phyloP scores from a whole-genome alignment of 495 filamentous ascomycete genomes.

The Aspergillus taichungensis region DNA sequence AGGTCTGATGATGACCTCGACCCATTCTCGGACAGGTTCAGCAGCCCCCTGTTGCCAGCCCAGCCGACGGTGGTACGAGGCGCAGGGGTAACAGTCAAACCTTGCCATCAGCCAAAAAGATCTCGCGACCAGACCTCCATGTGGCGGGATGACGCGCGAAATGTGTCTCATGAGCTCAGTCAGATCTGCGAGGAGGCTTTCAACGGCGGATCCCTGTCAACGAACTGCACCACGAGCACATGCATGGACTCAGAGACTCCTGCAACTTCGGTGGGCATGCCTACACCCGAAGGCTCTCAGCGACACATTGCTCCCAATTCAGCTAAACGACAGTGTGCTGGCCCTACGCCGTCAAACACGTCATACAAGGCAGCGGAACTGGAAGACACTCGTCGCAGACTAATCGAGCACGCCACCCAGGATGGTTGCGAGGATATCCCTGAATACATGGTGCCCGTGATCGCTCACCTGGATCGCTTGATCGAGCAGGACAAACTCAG shows the following conservation, averaged over 20 bases:
- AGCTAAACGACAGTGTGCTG: not conserved
- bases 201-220: conserved; percentile 56
- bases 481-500: conserved; percentile 38
- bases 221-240: conserved; percentile 34
- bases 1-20: conserved; percentile 13
- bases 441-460: conserved; percentile 47
- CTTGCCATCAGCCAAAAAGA: conserved; percentile 26
- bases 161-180: conserved; percentile 58
- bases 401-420: conserved; percentile 38
- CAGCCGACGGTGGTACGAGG: conserved; percentile 32
- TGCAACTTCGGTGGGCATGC: conserved; percentile 39
- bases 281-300: conserved; percentile 18
- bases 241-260: conserved; percentile 43
- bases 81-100: conserved; percentile 17
- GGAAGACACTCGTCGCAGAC: conserved; percentile 47
- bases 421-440: conserved; percentile 31
- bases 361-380: conserved; percentile 44
- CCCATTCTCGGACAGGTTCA: conserved; percentile 12
- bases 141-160: conserved; percentile 53
- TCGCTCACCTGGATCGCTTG: conserved; percentile 53
- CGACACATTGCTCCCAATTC: conserved; percentile 5
- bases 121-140: conserved; percentile 35
- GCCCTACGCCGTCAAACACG: conserved; percentile 16
- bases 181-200: conserved; percentile 77
- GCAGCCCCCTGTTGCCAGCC: conserved; percentile 33